These are phyloP conservation scores for Lipomyces starkeyi DNA, from an alignment of 805 yeast species.

Conservation along the genomic window DNA sequence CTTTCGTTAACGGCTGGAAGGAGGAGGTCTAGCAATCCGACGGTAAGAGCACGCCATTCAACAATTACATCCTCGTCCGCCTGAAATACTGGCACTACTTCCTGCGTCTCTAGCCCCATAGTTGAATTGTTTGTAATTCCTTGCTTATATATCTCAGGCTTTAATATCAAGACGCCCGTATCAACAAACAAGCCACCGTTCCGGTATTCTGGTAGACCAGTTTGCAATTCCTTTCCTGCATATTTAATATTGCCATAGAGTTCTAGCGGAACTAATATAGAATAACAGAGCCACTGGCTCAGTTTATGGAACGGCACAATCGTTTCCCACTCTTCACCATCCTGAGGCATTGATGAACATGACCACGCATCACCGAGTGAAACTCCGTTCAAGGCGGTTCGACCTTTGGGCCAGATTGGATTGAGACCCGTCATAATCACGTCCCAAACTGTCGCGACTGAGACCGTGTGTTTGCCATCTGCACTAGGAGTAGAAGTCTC, in stretches of 20 bases:
- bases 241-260: conserved; percentile 29
- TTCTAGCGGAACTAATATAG: conserved; percentile 60
- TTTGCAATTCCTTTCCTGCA: conserved; percentile 45
- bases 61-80: conserved; percentile 67
- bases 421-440: conserved; percentile 61
- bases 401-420: conserved; percentile 61
- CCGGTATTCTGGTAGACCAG: conserved; percentile 66
- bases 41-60: conserved; percentile 70
- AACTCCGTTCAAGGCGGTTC: conserved; percentile 57
- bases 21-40: conserved; percentile 60
- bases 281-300: conserved; percentile 71
- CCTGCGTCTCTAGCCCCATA: conserved; percentile 30
- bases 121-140: conserved; percentile 51
- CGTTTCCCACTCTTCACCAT: conserved; percentile 48
- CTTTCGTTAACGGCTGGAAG: conserved; percentile 58
- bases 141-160: conserved; percentile 48
- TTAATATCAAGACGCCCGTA: conserved; percentile 57
- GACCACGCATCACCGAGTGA: conserved; percentile 70
- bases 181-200: conserved; percentile 71
- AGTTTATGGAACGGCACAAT: conserved; percentile 69
- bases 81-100: conserved; percentile 54
- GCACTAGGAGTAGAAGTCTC: conserved; percentile 29
- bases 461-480: conserved; percentile 45
- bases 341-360: conserved; percentile 40
- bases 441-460: conserved; percentile 59